These are phyloP conservation scores for barley (Hordeum vulgare) DNA, from an alignment of 176 grass and related monocot species.

Conservation along the genomic window DNA sequence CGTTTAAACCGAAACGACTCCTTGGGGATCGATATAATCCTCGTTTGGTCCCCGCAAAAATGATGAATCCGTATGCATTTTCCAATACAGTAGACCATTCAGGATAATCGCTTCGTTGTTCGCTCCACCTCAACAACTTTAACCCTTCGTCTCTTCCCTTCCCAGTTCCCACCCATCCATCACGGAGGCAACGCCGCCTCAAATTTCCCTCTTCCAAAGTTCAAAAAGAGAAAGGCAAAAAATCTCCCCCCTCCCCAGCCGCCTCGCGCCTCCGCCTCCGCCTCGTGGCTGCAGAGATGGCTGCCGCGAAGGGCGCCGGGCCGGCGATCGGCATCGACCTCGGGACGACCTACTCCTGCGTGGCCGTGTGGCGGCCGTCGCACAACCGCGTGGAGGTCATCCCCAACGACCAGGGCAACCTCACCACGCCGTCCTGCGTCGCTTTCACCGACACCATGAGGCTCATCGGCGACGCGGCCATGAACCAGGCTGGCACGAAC, in stretches of 20 bases:
- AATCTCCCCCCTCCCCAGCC: too few species aligned
- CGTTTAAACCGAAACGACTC: too few species aligned
- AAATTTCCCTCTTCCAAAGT: background rate
- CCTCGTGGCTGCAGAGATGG: too few species aligned
- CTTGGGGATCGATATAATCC: too few species aligned
- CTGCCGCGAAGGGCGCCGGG: conserved; percentile 42
- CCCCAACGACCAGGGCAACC: conserved; percentile 2
- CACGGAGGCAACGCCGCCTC: background rate
- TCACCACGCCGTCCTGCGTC: conserved; percentile 5
- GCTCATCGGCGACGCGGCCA: conserved; percentile 5
- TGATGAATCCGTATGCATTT: too few species aligned
- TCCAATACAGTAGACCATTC: too few species aligned
- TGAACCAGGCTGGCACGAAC: conserved; percentile 1
- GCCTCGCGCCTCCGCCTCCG: too few species aligned
- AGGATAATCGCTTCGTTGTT: too few species aligned
- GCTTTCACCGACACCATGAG: background rate
- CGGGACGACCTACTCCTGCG: conserved; percentile 90
- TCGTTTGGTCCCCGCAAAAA: too few species aligned
- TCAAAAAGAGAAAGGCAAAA: background rate
- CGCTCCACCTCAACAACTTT: conserved; percentile 1
- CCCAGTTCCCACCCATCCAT: background rate
- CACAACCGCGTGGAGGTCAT: conserved; percentile 6
- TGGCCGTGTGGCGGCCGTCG: conserved; percentile 59
- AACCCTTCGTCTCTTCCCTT: background rate
- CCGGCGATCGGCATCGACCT: conserved; percentile 94